Evolutionary conservation across 768 basidiomycete species (phyloP).

Genomic region (Rhizopogon roseolus): DNA sequence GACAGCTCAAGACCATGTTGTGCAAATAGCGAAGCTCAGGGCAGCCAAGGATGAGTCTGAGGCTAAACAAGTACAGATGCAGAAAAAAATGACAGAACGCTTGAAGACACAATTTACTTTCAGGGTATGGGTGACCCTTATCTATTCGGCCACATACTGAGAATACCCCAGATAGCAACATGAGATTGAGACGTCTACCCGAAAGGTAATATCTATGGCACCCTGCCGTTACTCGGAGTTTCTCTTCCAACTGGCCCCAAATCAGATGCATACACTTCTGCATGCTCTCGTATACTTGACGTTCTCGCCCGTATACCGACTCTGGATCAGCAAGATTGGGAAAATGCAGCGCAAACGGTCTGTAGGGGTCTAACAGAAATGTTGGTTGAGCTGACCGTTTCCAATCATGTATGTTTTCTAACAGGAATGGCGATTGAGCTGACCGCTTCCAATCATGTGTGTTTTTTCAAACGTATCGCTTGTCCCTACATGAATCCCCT

Average conservation of each 20-base stretch:
- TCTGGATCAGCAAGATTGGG: conserved; percentile 15
- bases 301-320: conserved; percentile 20
- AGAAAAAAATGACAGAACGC: conserved; percentile 64
- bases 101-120: conserved; percentile 65
- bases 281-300: conserved; percentile 34
- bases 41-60: conserved; percentile 59
- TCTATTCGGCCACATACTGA: conserved; percentile 9
- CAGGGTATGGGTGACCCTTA: conserved; percentile 40
- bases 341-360: conserved; percentile 17
- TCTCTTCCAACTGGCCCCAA: conserved; percentile 20
- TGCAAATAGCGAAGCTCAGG: conserved; percentile 52
- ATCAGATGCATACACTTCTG: conserved; percentile 34
- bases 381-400: conserved; percentile 28
- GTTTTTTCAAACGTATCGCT: neutral
- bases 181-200: conserved; percentile 53
- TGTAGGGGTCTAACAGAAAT: conserved; percentile 37
- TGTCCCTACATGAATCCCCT: conserved; percentile 3
- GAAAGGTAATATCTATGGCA: conserved; percentile 35
- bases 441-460: conserved; percentile 30
- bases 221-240: conserved; percentile 44
- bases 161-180: conserved; percentile 46
- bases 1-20: conserved; percentile 55
- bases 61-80: conserved; percentile 46
- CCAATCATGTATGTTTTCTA: conserved; percentile 30
- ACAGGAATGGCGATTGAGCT: conserved; percentile 36